These are phyloP conservation scores for Crithidia bombi DNA, from an alignment of 208 protist genomes.

Conservation along the genomic window DNA sequence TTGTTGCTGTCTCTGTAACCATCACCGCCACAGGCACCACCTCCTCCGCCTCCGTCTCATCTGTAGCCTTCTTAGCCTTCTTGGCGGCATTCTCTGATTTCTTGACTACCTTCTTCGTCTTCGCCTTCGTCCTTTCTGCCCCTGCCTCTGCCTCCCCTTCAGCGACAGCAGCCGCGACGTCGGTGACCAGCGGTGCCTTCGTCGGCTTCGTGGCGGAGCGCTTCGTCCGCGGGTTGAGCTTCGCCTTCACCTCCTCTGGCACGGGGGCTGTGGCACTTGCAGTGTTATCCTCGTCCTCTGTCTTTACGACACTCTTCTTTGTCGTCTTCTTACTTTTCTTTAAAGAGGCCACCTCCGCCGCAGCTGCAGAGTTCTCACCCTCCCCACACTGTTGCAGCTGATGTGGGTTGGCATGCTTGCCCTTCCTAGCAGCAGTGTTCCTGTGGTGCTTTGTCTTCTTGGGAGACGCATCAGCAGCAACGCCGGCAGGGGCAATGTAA, in stretches of 20 bases:
- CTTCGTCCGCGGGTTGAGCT: slow-evolving; percentile 1
- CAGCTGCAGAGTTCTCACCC: too few species aligned
- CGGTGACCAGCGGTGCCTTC: not conserved
- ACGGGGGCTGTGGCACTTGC: not conserved
- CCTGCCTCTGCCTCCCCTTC: not conserved
- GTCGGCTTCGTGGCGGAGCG: not conserved
- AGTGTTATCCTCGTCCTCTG: not conserved
- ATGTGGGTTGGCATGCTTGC: too few species aligned
- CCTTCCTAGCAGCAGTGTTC: too few species aligned
- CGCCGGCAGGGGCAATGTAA: not conserved
- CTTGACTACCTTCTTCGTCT: slow-evolving; percentile 1
- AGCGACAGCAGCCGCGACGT: not conserved
- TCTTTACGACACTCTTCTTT: slow-evolving; percentile 1
- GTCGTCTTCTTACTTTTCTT: slow-evolving; percentile 18
- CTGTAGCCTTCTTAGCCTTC: not conserved
- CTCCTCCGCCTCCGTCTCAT: not conserved
- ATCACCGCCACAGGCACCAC: not conserved
- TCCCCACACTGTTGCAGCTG: too few species aligned
- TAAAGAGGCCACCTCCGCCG: not conserved
- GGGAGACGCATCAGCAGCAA: not conserved
- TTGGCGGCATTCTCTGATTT: not conserved
- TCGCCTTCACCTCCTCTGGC: not conserved
- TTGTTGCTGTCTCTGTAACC: not conserved
- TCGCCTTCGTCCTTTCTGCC: not conserved
- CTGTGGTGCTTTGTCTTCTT: not conserved